These are phyloP conservation scores for Besnoitia besnoiti DNA, from an alignment of 169 alveolate species.

Conservation along the genomic window DNA sequence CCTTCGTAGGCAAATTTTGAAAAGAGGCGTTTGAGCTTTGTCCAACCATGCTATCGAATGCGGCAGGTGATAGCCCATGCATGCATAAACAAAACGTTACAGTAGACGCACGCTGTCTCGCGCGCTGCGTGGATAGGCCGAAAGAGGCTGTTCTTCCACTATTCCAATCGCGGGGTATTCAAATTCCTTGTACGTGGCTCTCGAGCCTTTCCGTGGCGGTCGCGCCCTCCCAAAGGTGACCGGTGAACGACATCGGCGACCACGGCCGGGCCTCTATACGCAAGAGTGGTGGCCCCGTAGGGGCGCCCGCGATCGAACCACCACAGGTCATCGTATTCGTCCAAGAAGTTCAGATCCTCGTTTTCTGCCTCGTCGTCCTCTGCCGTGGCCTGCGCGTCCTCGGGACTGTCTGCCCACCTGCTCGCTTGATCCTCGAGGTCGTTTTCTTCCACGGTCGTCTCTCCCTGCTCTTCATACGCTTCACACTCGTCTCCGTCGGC, in stretches of 20 bases:
- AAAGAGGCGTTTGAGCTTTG: too few relatives aligned
- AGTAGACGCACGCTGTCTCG: too few relatives aligned
- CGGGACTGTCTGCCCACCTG: neutral
- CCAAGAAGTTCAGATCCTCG: conserved; percentile 23
- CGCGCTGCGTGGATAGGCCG: too few relatives aligned
- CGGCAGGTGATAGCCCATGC: too few relatives aligned
- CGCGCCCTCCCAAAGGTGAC: too few relatives aligned
- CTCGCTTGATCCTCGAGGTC: neutral
- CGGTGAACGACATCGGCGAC: neutral
- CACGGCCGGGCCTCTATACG: neutral
- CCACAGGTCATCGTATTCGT: conserved; percentile 23
- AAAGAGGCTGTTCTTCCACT: too few relatives aligned
- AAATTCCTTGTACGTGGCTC: too few relatives aligned
- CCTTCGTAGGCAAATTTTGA: too few relatives aligned
- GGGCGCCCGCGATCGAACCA: conserved; percentile 10
- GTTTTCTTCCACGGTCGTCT: neutral
- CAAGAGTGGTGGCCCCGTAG: neutral
- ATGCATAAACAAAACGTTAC: too few relatives aligned
- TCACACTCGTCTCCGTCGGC: neutral
- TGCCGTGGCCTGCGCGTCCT: neutral
- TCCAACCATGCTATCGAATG: too few relatives aligned
- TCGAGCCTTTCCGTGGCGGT: too few relatives aligned
- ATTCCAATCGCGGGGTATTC: too few relatives aligned
- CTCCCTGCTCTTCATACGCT: neutral
- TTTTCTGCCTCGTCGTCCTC: neutral